Base-by-base conservation (phyloP, 805 yeast genomes). In the Spathaspora boniae region DNA sequence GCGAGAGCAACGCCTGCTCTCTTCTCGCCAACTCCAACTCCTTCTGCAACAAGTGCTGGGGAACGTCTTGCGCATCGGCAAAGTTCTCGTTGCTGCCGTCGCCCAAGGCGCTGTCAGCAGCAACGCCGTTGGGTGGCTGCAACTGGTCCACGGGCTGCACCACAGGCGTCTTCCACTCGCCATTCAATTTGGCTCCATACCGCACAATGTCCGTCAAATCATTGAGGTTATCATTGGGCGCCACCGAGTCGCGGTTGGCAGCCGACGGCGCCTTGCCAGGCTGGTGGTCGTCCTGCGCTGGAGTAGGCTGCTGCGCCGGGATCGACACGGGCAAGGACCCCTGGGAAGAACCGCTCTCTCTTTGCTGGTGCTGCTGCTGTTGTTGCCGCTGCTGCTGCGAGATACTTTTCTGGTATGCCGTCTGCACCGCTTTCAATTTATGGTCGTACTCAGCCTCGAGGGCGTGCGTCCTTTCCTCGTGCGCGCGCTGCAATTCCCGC, bases 131-230 rank as follows among this genome's bases (percentile, higher is more conserved):
- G 25, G 25, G n/a, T 27, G 12, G 30, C 25, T 27, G 37, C n/a
- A 16, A 22, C 25, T 26, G 36, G 16, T 8, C 16, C 16, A 22
- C 16, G n/a, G 33, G 5, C 20, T 33, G 35, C 11, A 9, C 3
- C 9, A 12, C 28, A 5, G 22, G 17, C 9, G 9, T 9, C 14
- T 12, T 9, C 60, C 23, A 20, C 29, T 34, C 63, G 8, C 56
- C 65, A 36, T 60, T 58, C 36, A 62, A 46, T 4, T 42, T 40
- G 17, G 64, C 68, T 6, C 68, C 69, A 40, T 60, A 65, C 21
- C 54, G 40, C 1, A 67, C 69, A 29, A 65, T 59, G 37, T 61
- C 61, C 3, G 65, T 47, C 20, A 61, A 53, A 39, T 64, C 70
- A n/a, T 56, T 53, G 33, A 65, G 49, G 26, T 54, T 60, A 20